Percentiles rank a stretch among this genome's conserved stretches.
Evolutionary conservation across 768 basidiomycete species (phyloP).

Genomic region (Auricularia sp.): DNA sequence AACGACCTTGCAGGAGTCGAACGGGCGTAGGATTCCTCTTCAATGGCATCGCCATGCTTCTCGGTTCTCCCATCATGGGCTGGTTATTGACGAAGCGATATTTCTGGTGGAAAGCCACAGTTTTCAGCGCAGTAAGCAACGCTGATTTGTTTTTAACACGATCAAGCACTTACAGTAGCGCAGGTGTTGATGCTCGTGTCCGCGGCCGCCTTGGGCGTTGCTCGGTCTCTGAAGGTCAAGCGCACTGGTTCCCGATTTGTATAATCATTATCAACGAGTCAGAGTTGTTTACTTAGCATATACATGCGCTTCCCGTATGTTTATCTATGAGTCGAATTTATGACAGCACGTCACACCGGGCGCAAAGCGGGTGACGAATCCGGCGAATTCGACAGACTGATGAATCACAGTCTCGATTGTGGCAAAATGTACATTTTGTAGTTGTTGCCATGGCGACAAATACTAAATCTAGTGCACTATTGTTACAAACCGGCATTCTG

Average conservation of each 20-base stretch:
- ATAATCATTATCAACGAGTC: background rate
- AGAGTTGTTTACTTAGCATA: background rate
- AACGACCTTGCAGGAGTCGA: background rate
- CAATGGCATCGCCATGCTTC: constrained; percentile 10
- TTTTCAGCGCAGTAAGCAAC: constrained; percentile 37
- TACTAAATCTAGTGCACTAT: too few species aligned
- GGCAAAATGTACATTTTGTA: too few species aligned
- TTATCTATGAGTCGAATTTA: too few species aligned
- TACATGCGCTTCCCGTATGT: too few species aligned
- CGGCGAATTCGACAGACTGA: too few species aligned
- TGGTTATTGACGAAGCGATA: constrained; percentile 41
- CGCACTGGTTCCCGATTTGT: background rate
- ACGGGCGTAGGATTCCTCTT: constrained; percentile 1
- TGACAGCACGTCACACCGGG: too few species aligned
- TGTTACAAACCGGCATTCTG: too few species aligned
- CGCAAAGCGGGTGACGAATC: too few species aligned
- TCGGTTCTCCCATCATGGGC: constrained; percentile 50
- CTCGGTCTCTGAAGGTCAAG: background rate
- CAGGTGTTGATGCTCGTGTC: background rate
- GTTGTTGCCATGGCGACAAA: too few species aligned
- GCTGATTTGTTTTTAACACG: background rate
- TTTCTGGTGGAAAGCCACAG: constrained; percentile 49
- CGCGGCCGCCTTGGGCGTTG: background rate
- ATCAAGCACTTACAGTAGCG: background rate
- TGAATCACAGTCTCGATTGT: too few species aligned